These are phyloP conservation scores for Colletotrichum cuscutae DNA, from an alignment of 2,329 filamentous ascomycete genomes.

Conservation along the genomic window DNA sequence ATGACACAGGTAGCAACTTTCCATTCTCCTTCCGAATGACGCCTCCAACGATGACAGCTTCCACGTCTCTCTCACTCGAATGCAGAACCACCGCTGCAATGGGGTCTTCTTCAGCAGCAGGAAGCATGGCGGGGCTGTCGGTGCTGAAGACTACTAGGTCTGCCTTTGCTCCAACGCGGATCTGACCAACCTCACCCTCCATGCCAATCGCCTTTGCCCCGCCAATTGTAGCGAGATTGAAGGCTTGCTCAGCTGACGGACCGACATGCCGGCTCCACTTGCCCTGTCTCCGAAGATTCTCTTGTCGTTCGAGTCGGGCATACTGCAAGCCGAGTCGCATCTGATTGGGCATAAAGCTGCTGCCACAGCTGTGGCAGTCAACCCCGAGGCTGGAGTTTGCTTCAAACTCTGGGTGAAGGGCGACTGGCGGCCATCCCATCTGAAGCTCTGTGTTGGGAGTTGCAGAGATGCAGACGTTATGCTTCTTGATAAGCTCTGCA, in stretches of 20 bases:
- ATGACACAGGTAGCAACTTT: conserved; percentile 36
- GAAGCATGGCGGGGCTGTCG: conserved; percentile 44
- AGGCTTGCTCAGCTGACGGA: conserved; percentile 45
- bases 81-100: conserved; percentile 55
- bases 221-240: conserved; percentile 60
- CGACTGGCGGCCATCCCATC: conserved; percentile 49
- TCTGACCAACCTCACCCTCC: conserved; percentile 52
- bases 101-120: conserved; percentile 52
- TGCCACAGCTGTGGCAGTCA: conserved; percentile 40
- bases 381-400: conserved; percentile 37
- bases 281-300: conserved; percentile 42
- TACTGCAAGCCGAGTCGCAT: conserved; percentile 41
- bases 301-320: background rate
- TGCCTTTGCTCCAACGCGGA: conserved; percentile 57
- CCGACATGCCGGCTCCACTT: conserved; percentile 21
- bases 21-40: conserved; percentile 48
- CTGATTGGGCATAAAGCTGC: conserved; percentile 17
- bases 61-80: conserved; percentile 51
- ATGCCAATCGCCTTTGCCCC: conserved; percentile 55
- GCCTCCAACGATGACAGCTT: conserved; percentile 54
- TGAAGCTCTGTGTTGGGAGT: conserved; percentile 63
- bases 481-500: conserved; percentile 43
- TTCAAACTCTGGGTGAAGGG: conserved; percentile 11
- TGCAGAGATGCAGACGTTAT: conserved; percentile 50
- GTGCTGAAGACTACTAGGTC: conserved; percentile 61